phyloP scores from a whole-genome alignment of 192 early-diverging fungal species.

The Podila verticillata region DNA sequence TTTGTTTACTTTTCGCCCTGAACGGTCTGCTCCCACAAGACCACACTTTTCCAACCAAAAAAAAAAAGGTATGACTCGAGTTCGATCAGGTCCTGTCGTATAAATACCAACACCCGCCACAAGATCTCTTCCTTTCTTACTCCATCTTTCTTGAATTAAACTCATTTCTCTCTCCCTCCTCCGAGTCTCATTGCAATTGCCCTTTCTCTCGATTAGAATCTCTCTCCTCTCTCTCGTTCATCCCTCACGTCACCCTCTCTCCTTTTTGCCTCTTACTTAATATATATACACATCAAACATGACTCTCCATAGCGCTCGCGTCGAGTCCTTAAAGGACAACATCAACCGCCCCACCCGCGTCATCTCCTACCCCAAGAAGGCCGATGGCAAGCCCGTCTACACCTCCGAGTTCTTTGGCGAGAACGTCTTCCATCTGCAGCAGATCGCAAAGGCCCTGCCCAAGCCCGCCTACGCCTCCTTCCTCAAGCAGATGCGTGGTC shows the following conservation, averaged over 20 bases:
- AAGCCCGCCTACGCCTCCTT: slow-evolving; percentile 96
- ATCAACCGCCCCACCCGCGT: slow-evolving; percentile 74
- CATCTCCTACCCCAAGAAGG: slow-evolving; percentile 79
- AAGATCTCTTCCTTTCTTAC: neutral
- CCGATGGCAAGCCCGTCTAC: slow-evolving; percentile 76
- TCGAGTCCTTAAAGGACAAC: slow-evolving; percentile 55
- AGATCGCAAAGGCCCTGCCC: slow-evolving; percentile 89
- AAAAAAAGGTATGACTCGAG: slow-evolving; percentile 1
- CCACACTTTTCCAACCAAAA: neutral
- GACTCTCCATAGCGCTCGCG: slow-evolving; percentile 55
- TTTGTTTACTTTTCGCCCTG: slow-evolving; percentile 2
- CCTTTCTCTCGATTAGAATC: neutral
- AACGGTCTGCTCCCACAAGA: neutral
- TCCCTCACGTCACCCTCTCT: neutral
- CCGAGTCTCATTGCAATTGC: neutral
- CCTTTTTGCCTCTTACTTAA: slow-evolving; percentile 1
- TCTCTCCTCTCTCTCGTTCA: neutral
- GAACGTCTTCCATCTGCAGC: slow-evolving; percentile 95
- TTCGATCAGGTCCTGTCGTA: neutral
- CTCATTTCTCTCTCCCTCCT: slow-evolving; percentile 9
- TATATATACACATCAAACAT: slow-evolving; percentile 26
- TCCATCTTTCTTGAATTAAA: slow-evolving; percentile 7
- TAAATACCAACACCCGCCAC: neutral
- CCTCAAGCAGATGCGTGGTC: slow-evolving; percentile 92
- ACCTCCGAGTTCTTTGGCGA: slow-evolving; percentile 92